Evolutionary conservation across 2,329 filamentous ascomycete species (phyloP), one percentile per base, ranked within the genome.

Genomic region (Pseudogymnoascus sp.): DNA sequence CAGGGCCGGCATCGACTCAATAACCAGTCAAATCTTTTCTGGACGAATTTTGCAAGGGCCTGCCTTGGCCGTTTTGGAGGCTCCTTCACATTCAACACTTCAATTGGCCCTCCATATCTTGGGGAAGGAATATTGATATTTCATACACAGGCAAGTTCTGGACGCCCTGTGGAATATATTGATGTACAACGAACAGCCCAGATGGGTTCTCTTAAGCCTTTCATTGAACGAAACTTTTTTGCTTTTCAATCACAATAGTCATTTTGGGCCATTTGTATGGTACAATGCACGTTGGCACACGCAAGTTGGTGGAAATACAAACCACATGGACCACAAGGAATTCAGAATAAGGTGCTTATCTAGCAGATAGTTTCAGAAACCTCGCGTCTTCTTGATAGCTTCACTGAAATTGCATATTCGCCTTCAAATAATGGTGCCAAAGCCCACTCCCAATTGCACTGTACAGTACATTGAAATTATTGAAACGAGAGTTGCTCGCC

Each of bases 251-350:
- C 50, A 33, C 29, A 56, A 56, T 56, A 56, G 50, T 56, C 50
- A 56, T 56, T 56, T 56, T 56, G 50, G 50, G 29, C 50, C 50
- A 56, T 56, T 56, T 33, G 50, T 56, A 21, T 56, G 50, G 50
- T 21, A 56, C 50, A 56, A 56, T 56, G 50, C 50, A 56, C 26
- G 50, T 56, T 56, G 50, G n/a, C 50, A 56, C 26, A 56, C 33
- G 50, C 29, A 56, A 56, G 50, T 56, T 56, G 16, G 50, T 29
- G 33, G n/a, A 10, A 19, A 56, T 35, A 56, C 16, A 10, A 56
- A 35, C 29, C 50, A 26, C 50, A 56, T 53, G 24, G 24, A 29
- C 11, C 50, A 33, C 31, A 56, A 19, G 50, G 29, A 33, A 56
- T 56, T 56, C 50, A 56, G 50, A 56, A 56, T 56, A 56, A 56